A percentile compares a stretch with the other conserved stretches of the same genome.
These are phyloP conservation scores for Mortierella hygrophila DNA, from an alignment of 192 early-diverging fungal species.

Conservation along the genomic window DNA sequence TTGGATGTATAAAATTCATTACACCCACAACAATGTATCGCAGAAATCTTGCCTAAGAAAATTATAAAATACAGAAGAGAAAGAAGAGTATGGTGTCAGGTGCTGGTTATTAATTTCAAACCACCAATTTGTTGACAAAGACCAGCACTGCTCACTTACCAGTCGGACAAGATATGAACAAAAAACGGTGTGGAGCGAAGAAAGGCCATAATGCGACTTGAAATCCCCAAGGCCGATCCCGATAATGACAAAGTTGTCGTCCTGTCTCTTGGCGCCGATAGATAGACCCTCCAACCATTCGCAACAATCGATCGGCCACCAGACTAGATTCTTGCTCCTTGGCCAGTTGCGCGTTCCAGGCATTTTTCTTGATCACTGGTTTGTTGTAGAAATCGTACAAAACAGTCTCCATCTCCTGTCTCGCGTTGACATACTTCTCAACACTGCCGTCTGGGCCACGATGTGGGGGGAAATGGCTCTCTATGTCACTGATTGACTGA, in stretches of 20 bases:
- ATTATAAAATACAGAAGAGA: background rate
- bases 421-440: background rate
- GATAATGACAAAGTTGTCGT: constrained; percentile 23
- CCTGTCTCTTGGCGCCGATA: background rate
- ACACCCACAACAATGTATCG: constrained; percentile 8
- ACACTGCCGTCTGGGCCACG: background rate
- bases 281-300: background rate
- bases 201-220: background rate
- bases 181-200: constrained; percentile 12
- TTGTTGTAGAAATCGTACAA: background rate
- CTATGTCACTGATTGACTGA: background rate
- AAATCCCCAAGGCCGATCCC: constrained; percentile 17
- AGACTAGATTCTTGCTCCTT: background rate
- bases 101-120: background rate
- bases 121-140: background rate
- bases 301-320: background rate
- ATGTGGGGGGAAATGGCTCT: background rate
- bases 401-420: background rate
- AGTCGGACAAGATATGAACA: constrained; percentile 6
- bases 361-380: background rate
- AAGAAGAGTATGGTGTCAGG: background rate
- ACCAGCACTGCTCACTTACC: background rate
- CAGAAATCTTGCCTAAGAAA: constrained; percentile 7
- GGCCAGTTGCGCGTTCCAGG: background rate
- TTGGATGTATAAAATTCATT: constrained; percentile 17